Conservation (phyloP, 768 basidiomycete species). For the Amanita molliuscula region DNA sequence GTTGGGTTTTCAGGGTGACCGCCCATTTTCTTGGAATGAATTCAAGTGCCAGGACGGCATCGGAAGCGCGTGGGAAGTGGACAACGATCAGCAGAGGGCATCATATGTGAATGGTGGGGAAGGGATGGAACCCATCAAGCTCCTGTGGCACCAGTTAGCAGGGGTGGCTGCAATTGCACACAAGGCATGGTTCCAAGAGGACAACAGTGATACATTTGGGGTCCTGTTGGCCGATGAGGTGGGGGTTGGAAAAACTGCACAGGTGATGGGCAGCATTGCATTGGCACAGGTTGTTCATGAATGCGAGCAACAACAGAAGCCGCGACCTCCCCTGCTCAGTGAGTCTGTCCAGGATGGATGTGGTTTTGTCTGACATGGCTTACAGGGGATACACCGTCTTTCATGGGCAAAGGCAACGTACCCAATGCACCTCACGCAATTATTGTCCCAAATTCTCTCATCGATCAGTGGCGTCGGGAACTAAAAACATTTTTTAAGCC, state of each 20-base stretch:
- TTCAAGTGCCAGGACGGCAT: not conserved
- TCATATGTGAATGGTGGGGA: not conserved
- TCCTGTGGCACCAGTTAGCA: constrained; percentile 7
- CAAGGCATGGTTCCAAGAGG: not conserved
- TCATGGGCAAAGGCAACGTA: not conserved
- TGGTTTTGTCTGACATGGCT: too few relatives aligned
- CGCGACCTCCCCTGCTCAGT: not conserved
- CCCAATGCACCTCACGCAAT: constrained; percentile 12
- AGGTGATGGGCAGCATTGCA: constrained; percentile 9
- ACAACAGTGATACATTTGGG: not conserved
- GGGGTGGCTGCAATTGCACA: not conserved
- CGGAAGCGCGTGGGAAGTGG: not conserved
- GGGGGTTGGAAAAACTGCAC: constrained; percentile 14
- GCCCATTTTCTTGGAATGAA: not conserved
- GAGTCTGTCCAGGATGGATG: too few relatives aligned
- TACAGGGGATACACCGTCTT: not conserved
- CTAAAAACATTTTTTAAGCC: not conserved
- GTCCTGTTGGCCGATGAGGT: constrained; percentile 8
- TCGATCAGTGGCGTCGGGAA: constrained; percentile 14
- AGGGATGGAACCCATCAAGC: not conserved
- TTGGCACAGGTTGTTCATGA: not conserved
- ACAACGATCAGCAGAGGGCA: not conserved
- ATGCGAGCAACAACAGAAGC: not conserved
- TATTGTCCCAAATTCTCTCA: constrained; percentile 13
- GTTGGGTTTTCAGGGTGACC: not conserved